These are phyloP conservation scores for Boletus albobrunnescens DNA, from an alignment of 1,284 basidiomycete genomes.

Conservation along the genomic window DNA sequence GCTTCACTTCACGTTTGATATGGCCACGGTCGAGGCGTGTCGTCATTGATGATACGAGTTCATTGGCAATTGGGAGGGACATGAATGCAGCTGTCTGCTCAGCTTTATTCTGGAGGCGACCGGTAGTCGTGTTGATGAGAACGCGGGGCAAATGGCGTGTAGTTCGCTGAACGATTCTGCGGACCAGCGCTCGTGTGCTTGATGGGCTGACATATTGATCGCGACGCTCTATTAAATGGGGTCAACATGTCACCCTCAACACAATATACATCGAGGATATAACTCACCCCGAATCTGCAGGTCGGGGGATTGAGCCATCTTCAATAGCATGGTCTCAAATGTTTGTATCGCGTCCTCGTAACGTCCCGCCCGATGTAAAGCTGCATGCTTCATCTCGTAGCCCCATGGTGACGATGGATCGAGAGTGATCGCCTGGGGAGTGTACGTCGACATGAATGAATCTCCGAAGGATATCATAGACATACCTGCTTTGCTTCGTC, in stretches of 20 bases:
- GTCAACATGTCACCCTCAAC: neutral
- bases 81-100: neutral
- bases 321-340: neutral
- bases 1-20: neutral
- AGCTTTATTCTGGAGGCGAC: neutral
- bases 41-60: neutral
- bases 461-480: neutral
- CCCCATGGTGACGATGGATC: neutral
- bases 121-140: neutral
- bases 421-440: neutral
- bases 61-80: neutral
- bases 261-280: neutral
- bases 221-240: neutral
- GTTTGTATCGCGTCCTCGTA: neutral
- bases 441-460: too few species aligned
- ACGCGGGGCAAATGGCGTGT: neutral
- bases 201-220: neutral
- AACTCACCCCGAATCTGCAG: neutral
- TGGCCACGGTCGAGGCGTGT: neutral
- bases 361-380: neutral
- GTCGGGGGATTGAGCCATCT: neutral
- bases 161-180: neutral
- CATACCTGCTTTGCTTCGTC: neutral
- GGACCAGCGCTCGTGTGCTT: neutral
- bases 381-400: neutral